Base-by-base conservation (phyloP, 129 eudicot species). In the Logfia minima region DNA sequence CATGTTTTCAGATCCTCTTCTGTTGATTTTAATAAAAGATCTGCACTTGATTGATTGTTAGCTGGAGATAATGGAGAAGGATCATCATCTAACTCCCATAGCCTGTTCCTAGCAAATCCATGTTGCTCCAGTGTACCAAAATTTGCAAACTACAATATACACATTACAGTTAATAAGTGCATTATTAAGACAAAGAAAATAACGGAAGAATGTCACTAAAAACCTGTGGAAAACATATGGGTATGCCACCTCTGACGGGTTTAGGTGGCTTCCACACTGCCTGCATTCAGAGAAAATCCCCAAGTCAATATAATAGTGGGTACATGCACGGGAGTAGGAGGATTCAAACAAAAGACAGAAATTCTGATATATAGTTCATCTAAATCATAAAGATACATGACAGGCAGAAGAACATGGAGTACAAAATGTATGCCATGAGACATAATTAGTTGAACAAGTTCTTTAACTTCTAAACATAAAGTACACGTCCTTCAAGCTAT, bases 201-300 rank as follows among this genome's bases (percentile, higher is more conserved):
- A 66, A 56, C 7, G 6, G 41, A 53, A 71, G 19, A 56, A 79
- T 5, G 83, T 63, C 62, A 69, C 41, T 76, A 75, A 66, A 81
- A 81, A 94, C 98, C 96, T 93, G 98, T 28, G 97, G 97, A 77
- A 90, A 93, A 85, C 96, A 88, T 78, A 93, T 80, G 70, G 88
- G 86, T 75, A 93, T 90, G 31, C 98, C 98, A 43, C 98, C 97
- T 79, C 96, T 84, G 68, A 88, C 83, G 24, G 92, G 86, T 80
- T 93, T 88, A 55, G 91, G 84, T 48, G 92, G 89, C 80, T 90
- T 93, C 87, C 87, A 87, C 13, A 86, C 66, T 75, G 90, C 88
- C 97, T 93, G 86, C 66, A 63, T 80, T 45, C 68, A 60, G 61
- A 71, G 53, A 60, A 79, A 83, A 53, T 70, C 59, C 72, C 32